Conservation (phyloP, 2,329 filamentous ascomycete species). For the Myriangium duriaei region DNA sequence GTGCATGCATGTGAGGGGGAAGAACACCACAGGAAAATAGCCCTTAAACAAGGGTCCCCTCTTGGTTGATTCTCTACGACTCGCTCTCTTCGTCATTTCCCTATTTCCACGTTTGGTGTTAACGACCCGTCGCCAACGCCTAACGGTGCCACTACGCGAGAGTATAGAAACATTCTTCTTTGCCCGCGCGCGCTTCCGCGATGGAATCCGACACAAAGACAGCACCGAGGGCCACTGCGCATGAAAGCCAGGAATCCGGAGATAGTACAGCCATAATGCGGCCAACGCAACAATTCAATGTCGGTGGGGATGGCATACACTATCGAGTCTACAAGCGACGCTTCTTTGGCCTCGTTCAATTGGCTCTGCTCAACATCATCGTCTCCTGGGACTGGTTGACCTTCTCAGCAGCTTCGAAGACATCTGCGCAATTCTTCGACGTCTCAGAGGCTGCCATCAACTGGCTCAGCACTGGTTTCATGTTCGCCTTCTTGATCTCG, state of each 20-base stretch:
- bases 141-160: neutral
- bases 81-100: neutral
- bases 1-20: too few relatives aligned
- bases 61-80: too few relatives aligned
- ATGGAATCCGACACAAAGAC: slow-evolving; percentile 4
- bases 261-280: too few relatives aligned
- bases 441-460: slow-evolving; percentile 70
- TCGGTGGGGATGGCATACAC: slow-evolving; percentile 13
- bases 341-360: slow-evolving; percentile 75
- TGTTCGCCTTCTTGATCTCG: slow-evolving; percentile 68
- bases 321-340: slow-evolving; percentile 63
- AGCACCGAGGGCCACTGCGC: neutral
- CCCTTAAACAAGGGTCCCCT: too few relatives aligned
- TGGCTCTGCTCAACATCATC: slow-evolving; percentile 81
- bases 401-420: slow-evolving; percentile 69
- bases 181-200: neutral
- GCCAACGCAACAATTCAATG: too few relatives aligned
- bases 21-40: too few relatives aligned
- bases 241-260: too few relatives aligned
- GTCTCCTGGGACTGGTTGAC: slow-evolving; percentile 97
- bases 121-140: neutral
- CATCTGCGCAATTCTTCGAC: slow-evolving; percentile 61
- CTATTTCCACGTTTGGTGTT: neutral
- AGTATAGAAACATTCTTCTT: neutral
- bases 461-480: slow-evolving; percentile 80